Evolutionary conservation across 192 early-diverging fungal genomes (phyloP).

Genomic region (Coemansia sp.): DNA sequence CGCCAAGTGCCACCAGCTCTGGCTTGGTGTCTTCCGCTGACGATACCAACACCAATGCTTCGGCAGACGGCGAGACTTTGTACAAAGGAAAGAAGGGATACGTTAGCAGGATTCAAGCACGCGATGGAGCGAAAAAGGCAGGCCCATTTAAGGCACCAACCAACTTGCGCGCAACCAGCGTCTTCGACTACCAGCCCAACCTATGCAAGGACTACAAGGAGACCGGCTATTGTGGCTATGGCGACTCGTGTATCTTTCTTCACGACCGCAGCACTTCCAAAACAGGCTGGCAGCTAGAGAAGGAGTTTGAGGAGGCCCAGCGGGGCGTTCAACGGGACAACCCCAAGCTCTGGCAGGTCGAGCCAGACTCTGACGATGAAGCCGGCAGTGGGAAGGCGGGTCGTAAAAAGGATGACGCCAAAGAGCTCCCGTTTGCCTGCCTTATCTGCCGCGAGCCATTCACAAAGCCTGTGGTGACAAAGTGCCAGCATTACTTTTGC

Average conservation of each 20-base stretch:
- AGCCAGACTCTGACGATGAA: conserved; percentile 25
- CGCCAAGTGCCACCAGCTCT: conserved; percentile 16
- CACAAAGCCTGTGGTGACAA: conserved; percentile 85
- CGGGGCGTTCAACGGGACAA: conserved; percentile 59
- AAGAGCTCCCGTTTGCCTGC: conserved; percentile 94
- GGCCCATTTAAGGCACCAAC: conserved; percentile 44
- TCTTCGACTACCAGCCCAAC: conserved; percentile 94
- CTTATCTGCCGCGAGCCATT: conserved; percentile 89
- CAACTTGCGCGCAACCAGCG: conserved; percentile 43
- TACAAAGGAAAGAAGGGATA: conserved; percentile 73
- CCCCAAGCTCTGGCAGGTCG: conserved; percentile 54
- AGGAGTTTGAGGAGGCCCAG: conserved; percentile 93
- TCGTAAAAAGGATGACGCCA: conserved; percentile 58
- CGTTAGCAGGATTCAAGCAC: conserved; percentile 63
- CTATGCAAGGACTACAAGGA: conserved; percentile 99
- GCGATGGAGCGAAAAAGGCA: conserved; percentile 53
- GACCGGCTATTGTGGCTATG: conserved; percentile 94
- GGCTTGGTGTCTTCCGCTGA: not conserved
- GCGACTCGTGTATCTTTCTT: conserved; percentile 96
- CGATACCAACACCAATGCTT: not conserved
- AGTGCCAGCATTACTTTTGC: conserved; percentile 94
- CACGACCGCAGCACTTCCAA: conserved; percentile 98
- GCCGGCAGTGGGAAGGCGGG: conserved; percentile 15
- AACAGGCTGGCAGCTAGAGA: conserved; percentile 94
- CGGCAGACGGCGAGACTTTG: conserved; percentile 39